Evolutionary conservation across 2,329 filamentous ascomycete genomes (phyloP), one percentile per base, ranked within the genome.

Genomic region (Penicillium sp.): DNA sequence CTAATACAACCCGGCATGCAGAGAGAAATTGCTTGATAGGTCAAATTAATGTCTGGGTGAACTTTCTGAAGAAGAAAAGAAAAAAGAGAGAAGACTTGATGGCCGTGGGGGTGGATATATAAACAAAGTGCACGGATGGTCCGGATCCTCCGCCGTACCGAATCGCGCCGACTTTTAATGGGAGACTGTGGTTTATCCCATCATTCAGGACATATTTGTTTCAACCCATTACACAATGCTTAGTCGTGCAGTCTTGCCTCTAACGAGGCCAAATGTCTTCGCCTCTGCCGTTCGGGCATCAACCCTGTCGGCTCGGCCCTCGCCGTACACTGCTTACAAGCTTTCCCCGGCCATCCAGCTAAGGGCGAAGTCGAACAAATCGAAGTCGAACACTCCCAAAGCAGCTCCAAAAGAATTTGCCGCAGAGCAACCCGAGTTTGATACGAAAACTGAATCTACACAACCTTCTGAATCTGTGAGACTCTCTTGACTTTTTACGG

Each of bases 1-100:
- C 73, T 78, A 78, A 75, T 80, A 77, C 85, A 88, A 85, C 85
- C 79, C 81, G 73, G 74, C 78, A 80, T 78, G 78, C 81, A 82
- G 78, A 69, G 69, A 71, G 68, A 61, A 64, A 60, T 61, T 61
- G 79, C 74, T 72, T 79, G 79, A 71, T 73, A 77, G 78, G 83
- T 83, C 84, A 86, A 86, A 85, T 85, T 80, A 53, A 73, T 74
- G 73, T 74, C 76, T 78, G 76, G 78, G 81, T 81, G 72, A 77
- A 85, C 85, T 81, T 85, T 86, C 84, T 77, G 73, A 66, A 70
- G 73, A 63, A 75, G 68, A 70, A 70, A 68, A 73, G 74, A 73
- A 74, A 73, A 70, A 74, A 71, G 67, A 39, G 70, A 66, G 67
- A 66, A 67, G 62, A 61, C 62, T 52, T 53, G 61, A 55, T 61